A percentile compares a stretch with the other conserved stretches of the same genome.
Evolutionary conservation across 495 filamentous ascomycete genomes (phyloP).

Genomic region (Penicillium paradoxum): DNA sequence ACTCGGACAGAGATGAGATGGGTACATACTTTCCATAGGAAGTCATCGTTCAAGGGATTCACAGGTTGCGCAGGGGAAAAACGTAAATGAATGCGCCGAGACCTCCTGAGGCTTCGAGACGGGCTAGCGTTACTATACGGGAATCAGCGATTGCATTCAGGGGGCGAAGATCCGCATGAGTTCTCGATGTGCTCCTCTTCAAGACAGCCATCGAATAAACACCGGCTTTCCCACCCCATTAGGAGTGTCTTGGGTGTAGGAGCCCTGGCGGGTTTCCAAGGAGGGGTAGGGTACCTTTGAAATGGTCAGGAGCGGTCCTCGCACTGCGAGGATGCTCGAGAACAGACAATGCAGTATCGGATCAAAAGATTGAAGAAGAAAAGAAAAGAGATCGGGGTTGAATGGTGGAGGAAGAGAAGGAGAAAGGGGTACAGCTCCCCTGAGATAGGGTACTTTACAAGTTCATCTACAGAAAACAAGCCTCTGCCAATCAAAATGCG

Average conservation of each 20-base stretch:
- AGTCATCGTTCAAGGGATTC: constrained; percentile 19
- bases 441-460: constrained; percentile 3
- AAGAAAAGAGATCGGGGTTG: constrained; percentile 8
- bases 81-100: constrained; percentile 21
- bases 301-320: constrained; percentile 17
- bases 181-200: not conserved
- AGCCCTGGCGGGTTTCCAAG: not conserved
- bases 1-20: not conserved
- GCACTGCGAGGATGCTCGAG: constrained; percentile 27
- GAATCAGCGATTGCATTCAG: not conserved
- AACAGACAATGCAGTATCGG: constrained; percentile 1
- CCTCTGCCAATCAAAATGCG: constrained; percentile 16
- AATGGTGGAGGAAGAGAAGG: constrained; percentile 9
- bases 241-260: not conserved
- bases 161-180: not conserved
- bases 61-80: constrained; percentile 9
- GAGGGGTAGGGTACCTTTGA: constrained; percentile 4
- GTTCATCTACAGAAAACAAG: constrained; percentile 29
- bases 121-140: not conserved
- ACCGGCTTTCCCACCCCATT: not conserved
- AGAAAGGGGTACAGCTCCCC: constrained; percentile 3
- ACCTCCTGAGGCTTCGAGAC: constrained; percentile 23
- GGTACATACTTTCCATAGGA: constrained; percentile 41
- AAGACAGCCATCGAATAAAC: not conserved
- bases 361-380: constrained; percentile 2